Evolutionary conservation across 2,329 filamentous ascomycete species (phyloP).

Genomic region (Fonsecaea multimorphosa): DNA sequence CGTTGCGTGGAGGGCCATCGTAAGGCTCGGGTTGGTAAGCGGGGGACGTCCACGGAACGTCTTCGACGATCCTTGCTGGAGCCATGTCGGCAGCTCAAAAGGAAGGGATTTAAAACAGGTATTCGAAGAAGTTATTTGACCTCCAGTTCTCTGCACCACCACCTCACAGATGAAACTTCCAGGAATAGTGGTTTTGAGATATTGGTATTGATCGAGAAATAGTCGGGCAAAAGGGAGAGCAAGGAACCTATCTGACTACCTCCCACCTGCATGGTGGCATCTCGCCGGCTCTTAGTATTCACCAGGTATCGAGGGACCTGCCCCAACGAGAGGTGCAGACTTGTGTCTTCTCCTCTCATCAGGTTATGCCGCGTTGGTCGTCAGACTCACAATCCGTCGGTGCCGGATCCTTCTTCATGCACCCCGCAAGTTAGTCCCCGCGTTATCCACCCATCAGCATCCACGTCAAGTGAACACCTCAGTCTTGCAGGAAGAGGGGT

Average conservation of each 20-base stretch:
- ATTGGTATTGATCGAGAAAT: background rate
- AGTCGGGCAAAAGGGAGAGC: background rate
- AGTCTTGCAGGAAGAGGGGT: slow-evolving; percentile 16
- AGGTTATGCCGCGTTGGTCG: background rate
- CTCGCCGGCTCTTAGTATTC: background rate
- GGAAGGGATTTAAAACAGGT: background rate
- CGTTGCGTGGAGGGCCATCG: slow-evolving; percentile 41
- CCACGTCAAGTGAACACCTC: slow-evolving; percentile 11
- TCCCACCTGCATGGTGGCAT: slow-evolving; percentile 1
- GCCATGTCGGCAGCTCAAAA: slow-evolving; percentile 19
- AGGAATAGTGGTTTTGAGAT: background rate
- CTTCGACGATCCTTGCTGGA: slow-evolving; percentile 25
- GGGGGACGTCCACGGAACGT: slow-evolving; percentile 29
- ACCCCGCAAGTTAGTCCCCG: slow-evolving; percentile 18
- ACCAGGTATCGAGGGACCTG: background rate
- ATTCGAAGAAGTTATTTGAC: background rate
- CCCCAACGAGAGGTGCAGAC: background rate
- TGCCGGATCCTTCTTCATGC: slow-evolving; percentile 15
- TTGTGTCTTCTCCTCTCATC: background rate
- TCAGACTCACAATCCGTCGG: background rate
- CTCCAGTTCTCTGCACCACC: background rate
- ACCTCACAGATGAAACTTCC: background rate
- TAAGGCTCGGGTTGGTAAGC: slow-evolving; percentile 29
- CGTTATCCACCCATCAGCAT: slow-evolving; percentile 11
- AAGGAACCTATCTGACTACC: background rate